Base-by-base conservation (phyloP, 805 yeast genomes). In the Lipomyces japonicus region DNA sequence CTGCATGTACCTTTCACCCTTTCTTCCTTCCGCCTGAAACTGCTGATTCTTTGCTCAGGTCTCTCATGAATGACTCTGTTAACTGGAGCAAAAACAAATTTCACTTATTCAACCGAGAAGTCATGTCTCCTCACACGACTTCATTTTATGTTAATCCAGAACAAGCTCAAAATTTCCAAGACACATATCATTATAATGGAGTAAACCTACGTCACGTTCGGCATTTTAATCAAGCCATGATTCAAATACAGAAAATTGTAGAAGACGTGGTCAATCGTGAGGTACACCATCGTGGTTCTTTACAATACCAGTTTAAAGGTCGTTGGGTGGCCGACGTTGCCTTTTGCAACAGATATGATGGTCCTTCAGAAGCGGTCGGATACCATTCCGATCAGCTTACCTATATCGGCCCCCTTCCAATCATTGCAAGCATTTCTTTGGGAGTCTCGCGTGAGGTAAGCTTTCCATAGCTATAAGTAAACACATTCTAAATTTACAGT, bases 311-410 rank as follows among this genome's bases (percentile, higher is more conserved):
- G 55, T 53, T 58, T 24, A 56, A 55, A 30, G 48, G 62, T 55
- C 61, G 61, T 6, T 84, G 89, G 89, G 58, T 58, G 2, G 78
- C 78, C 14, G 75, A 76, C 47, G 65, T 77, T 10, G 78, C 80
- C 21, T 72, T 83, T 3, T 76, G 77, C 18, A 85, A 85, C 58
- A 67, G 70, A 46, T 86, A 79, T 64, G 75, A 73, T 4, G 66
- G 69, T 3, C 71, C 75, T 6, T 66, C 70, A 3, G 76, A 76
- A 51, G 71, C 79, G 52, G 72, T 85, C 28, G 88, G 83, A 43
- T 84, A 82, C 79, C 95, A 86, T 63, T 80, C 89, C 1, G 95
- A 86, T 64, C 75, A 85, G 49, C 64, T 86, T 54, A 81, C 87
- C 0, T 73, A 80, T 43, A 73, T 84, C 21, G 95, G 95, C 0